Evolutionary conservation across 352 stramenopile genomes (phyloP).

Genomic region (Phytopythium mirpurense): DNA sequence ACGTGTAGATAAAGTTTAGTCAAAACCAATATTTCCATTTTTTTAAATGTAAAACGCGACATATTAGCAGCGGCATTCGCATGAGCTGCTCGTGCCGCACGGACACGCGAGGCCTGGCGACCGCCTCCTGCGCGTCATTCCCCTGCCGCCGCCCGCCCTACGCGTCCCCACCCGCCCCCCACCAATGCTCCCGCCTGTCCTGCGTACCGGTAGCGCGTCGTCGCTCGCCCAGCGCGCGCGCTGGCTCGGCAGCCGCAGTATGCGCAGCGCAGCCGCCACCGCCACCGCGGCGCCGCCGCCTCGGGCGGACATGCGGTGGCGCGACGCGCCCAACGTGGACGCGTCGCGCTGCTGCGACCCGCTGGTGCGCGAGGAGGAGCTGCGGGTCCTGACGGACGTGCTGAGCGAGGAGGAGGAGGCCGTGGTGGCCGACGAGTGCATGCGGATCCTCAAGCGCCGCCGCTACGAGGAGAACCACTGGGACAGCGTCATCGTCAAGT

Average conservation of each 20-base stretch:
- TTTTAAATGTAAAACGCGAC: not conserved
- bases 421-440: constrained; percentile 67
- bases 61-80: not conserved
- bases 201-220: constrained; percentile 3
- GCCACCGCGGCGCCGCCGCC: not conserved
- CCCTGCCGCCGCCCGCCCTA: not conserved
- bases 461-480: constrained; percentile 80
- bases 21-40: too few relatives aligned
- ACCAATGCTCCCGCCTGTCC: constrained; percentile 1
- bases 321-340: constrained; percentile 43
- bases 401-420: constrained; percentile 72
- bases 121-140: not conserved
- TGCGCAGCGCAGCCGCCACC: too few relatives aligned
- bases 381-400: constrained; percentile 62
- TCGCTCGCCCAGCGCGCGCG: constrained; percentile 15
- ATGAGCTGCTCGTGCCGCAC: not conserved
- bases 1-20: not conserved
- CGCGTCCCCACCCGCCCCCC: not conserved
- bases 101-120: not conserved
- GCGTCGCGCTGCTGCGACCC: constrained; percentile 47
- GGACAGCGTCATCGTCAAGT: constrained; percentile 85
- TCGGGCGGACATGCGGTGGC: constrained; percentile 15
- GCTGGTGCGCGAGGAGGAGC: constrained; percentile 48
- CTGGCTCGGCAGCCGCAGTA: not conserved
- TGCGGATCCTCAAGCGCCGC: constrained; percentile 52